A percentile compares a stretch with the other conserved stretches of the same genome.
These are phyloP conservation scores for Bassia scoparia DNA, from an alignment of 148 eudicot genomes.

Conservation along the genomic window DNA sequence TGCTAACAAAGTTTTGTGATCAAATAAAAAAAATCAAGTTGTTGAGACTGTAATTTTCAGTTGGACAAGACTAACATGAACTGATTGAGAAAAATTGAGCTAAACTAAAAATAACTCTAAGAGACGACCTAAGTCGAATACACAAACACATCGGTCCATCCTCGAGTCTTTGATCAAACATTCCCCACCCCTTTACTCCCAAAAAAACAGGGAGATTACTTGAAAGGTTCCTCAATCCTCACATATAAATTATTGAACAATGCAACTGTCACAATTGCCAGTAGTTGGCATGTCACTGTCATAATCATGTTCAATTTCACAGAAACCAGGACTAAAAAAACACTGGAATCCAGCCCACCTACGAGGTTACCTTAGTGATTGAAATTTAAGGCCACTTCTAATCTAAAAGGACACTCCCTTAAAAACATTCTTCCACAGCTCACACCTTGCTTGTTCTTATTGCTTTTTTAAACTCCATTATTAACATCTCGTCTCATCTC, in stretches of 20 bases:
- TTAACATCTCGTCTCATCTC: constrained; percentile 7
- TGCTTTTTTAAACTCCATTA: background rate
- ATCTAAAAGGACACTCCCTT: constrained; percentile 14
- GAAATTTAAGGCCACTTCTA: constrained; percentile 13
- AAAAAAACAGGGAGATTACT: background rate
- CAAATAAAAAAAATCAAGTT: no score
- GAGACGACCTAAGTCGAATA: no score
- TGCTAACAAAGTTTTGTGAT: no score
- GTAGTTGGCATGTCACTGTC: background rate
- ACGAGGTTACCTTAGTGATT: background rate
- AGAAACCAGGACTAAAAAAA: background rate
- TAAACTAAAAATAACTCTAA: no score
- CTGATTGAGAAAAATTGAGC: no score
- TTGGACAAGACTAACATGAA: no score
- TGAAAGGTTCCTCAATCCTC: background rate
- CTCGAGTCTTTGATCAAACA: background rate
- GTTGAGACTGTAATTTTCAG: no score
- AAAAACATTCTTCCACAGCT: constrained; percentile 7
- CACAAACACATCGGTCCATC: background rate
- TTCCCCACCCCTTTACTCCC: background rate
- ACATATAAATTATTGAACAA: background rate
- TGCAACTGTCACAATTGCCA: background rate
- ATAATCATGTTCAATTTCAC: constrained; percentile 1
- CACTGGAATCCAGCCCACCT: background rate
- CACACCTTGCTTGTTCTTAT: constrained; percentile 4